Percentiles rank a stretch among this genome's conserved stretches.
These are phyloP conservation scores for Trypanosoma theileri DNA, from an alignment of 208 protist species.

Conservation along the genomic window DNA sequence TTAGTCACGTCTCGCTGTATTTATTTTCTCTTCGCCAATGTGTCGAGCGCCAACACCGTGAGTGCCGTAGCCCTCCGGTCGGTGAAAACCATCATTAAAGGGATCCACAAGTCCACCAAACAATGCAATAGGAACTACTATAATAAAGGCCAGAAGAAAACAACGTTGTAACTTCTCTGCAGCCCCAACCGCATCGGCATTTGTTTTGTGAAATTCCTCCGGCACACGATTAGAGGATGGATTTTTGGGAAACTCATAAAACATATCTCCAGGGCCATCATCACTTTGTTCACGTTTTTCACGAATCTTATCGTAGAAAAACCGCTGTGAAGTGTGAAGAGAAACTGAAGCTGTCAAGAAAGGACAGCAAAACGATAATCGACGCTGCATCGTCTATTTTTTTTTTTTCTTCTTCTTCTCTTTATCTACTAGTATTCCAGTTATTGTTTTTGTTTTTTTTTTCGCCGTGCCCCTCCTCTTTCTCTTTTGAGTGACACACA, in stretches of 20 bases:
- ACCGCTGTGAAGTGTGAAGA: slow-evolving; percentile 20
- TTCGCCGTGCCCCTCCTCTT: no score
- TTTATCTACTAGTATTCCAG: no score
- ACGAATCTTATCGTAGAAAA: slow-evolving; percentile 70
- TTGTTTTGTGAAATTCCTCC: slow-evolving; percentile 44
- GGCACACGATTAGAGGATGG: slow-evolving; percentile 47
- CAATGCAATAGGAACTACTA: slow-evolving; percentile 4
- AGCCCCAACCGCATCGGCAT: slow-evolving; percentile 34
- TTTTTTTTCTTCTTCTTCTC: not conserved
- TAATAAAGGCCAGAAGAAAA: slow-evolving; percentile 33
- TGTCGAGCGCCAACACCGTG: not conserved
- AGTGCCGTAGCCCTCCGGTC: slow-evolving; percentile 42
- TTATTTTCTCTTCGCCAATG: no score
- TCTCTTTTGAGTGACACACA: no score
- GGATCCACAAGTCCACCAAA: slow-evolving; percentile 43
- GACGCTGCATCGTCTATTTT: slow-evolving; percentile 12
- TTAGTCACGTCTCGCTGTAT: no score
- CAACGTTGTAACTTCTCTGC: slow-evolving; percentile 45
- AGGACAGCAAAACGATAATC: not conserved
- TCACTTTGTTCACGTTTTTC: slow-evolving; percentile 54
- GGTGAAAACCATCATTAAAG: slow-evolving; percentile 34
- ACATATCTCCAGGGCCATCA: slow-evolving; percentile 51
- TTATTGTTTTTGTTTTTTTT: no score
- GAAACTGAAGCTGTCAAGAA: not conserved
- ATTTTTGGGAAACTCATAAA: slow-evolving; percentile 58